A percentile compares a stretch with the other conserved stretches of the same genome.
These are phyloP conservation scores for Rhodomyrtus tomentosa DNA, from an alignment of 345 rosid species.

Conservation along the genomic window DNA sequence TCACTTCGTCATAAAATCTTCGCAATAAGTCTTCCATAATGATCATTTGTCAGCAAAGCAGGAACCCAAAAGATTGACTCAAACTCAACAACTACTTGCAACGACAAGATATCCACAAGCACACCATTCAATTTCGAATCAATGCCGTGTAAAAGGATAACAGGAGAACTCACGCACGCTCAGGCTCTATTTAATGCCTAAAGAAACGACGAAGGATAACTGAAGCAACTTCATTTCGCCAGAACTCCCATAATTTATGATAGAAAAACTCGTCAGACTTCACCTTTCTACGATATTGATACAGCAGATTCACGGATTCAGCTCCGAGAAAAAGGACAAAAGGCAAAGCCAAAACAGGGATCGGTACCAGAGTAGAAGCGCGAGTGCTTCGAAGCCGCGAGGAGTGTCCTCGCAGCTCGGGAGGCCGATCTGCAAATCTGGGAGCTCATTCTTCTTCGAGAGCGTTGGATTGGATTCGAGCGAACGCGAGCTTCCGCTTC, in stretches of 20 bases:
- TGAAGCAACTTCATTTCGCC: neutral
- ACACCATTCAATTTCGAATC: neutral
- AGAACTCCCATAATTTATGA: neutral
- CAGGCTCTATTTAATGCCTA: neutral
- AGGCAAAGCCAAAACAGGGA: neutral
- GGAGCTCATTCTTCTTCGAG: slow-evolving; percentile 45
- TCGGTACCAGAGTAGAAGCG: slow-evolving; percentile 27
- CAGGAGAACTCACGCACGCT: neutral
- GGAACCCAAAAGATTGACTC: neutral
- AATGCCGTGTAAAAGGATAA: neutral
- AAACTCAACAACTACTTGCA: neutral
- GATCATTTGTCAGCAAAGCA: neutral
- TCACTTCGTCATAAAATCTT: neutral
- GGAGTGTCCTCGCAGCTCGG: slow-evolving; percentile 66
- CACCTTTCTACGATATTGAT: neutral
- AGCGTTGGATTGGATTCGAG: neutral
- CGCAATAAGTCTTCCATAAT: neutral
- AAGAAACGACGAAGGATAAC: neutral
- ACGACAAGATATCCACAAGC: neutral
- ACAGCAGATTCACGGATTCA: neutral
- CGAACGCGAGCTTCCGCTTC: neutral
- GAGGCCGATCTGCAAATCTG: slow-evolving; percentile 72
- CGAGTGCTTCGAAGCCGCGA: slow-evolving; percentile 57
- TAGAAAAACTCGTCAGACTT: neutral
- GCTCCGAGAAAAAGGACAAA: neutral